phyloP scores from a whole-genome alignment of 257 asterid genomes.

The Ocimum tenuiflorum region DNA sequence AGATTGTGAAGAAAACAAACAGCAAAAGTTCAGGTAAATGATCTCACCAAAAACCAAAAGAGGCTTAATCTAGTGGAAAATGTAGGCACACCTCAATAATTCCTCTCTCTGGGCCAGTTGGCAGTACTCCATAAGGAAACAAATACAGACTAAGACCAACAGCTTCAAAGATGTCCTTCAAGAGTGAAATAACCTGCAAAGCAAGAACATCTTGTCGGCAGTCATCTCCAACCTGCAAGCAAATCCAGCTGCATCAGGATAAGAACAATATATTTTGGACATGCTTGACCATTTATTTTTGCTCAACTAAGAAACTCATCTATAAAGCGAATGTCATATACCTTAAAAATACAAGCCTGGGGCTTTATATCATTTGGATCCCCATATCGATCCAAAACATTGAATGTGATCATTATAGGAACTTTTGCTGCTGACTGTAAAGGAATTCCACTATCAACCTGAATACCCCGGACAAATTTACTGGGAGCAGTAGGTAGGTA shows the following conservation, averaged over 20 bases:
- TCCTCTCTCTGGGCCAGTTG: constrained; percentile 96
- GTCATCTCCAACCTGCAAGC: constrained; percentile 90
- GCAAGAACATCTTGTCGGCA: constrained; percentile 99
- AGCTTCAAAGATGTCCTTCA: constrained; percentile 86
- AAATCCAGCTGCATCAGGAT: constrained; percentile 28
- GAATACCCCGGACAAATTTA: constrained; percentile 87
- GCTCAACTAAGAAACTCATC: background rate
- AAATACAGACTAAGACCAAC: constrained; percentile 81
- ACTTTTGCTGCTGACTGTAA: constrained; percentile 99
- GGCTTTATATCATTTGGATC: constrained; percentile 72
- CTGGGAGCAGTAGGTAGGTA: constrained; percentile 92
- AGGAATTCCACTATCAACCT: constrained; percentile 92
- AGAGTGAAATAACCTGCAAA: constrained; percentile 92
- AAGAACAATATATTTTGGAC: background rate
- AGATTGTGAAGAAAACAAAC: background rate
- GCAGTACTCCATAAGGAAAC: constrained; percentile 96
- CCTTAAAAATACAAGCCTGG: constrained; percentile 99
- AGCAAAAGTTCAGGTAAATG: background rate
- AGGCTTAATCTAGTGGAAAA: background rate
- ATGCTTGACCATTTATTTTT: too few relatives aligned
- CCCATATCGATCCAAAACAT: constrained; percentile 83
- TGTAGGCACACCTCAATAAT: constrained; percentile 71
- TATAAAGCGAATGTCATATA: constrained; percentile 22
- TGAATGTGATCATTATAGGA: constrained; percentile 96
- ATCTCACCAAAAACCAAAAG: background rate